phyloP scores from a whole-genome alignment of 148 eudicot genomes.

The Nepenthes mirabilis region DNA sequence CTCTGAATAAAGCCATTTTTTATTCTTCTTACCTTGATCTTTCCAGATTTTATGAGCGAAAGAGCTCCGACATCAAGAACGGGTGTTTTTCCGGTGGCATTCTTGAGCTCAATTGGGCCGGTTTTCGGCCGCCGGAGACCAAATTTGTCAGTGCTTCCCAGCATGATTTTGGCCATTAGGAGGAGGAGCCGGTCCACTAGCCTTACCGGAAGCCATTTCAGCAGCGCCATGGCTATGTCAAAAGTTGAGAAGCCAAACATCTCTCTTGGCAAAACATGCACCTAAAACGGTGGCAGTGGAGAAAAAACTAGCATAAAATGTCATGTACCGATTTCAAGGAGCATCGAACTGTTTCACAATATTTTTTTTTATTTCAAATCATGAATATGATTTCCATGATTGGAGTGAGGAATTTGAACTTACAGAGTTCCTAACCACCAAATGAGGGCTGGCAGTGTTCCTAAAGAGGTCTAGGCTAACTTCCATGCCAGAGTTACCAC shows the following conservation, averaged over 20 bases:
- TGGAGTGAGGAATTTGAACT: constrained; percentile 11
- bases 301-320: too few relatives aligned
- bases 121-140: constrained; percentile 72
- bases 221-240: constrained; percentile 37
- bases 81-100: constrained; percentile 85
- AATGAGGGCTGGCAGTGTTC: constrained; percentile 53
- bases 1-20: background rate
- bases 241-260: constrained; percentile 59
- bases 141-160: constrained; percentile 49
- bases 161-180: constrained; percentile 40
- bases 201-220: constrained; percentile 77
- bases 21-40: constrained; percentile 46
- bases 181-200: constrained; percentile 68
- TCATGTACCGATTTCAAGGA: too few relatives aligned
- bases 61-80: constrained; percentile 91
- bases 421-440: constrained; percentile 89
- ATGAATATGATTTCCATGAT: too few relatives aligned
- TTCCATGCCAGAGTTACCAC: constrained; percentile 99
- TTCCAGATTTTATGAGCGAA: constrained; percentile 53
- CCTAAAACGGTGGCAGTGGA: constrained; percentile 21
- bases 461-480: constrained; percentile 71
- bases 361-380: too few relatives aligned
- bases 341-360: too few relatives aligned
- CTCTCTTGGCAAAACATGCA: constrained; percentile 75
- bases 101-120: constrained; percentile 83